A percentile compares a stretch with the other conserved stretches of the same genome.
phyloP scores from a whole-genome alignment of 2,329 filamentous ascomycete species.

The Epichloe festucae region DNA sequence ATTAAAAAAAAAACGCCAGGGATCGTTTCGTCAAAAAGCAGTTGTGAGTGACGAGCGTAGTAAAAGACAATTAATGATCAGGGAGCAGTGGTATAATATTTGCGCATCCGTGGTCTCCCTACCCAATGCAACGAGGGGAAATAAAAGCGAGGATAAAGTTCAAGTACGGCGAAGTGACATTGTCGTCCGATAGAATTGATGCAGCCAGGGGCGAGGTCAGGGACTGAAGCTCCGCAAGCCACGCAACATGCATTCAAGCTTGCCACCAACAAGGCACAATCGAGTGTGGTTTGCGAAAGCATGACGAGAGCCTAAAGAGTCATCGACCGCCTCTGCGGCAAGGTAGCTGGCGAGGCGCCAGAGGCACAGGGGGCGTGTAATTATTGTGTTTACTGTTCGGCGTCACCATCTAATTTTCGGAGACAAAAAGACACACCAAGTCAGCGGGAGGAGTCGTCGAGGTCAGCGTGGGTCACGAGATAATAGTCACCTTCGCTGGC shows the following conservation, averaged over 20 bases:
- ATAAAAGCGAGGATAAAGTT: neutral
- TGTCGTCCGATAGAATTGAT: neutral
- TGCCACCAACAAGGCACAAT: neutral
- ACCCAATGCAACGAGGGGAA: slow-evolving; percentile 4
- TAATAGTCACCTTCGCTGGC: slow-evolving; percentile 51
- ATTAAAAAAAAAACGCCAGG: slow-evolving; percentile 6
- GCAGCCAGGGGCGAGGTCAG: neutral
- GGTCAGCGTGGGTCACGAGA: slow-evolving; percentile 20
- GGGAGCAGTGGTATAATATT: slow-evolving; percentile 4
- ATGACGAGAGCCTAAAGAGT: neutral
- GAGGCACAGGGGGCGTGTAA: neutral
- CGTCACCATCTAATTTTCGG: slow-evolving; percentile 22
- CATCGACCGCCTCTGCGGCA: neutral
- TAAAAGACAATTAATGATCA: neutral
- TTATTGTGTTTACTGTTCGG: slow-evolving; percentile 15
- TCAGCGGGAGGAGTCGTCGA: slow-evolving; percentile 3
- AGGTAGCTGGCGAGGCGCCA: neutral
- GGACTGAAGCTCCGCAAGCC: neutral
- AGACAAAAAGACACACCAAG: neutral
- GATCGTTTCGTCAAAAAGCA: slow-evolving; percentile 2
- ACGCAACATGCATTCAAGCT: neutral
- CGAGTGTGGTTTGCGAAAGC: neutral
- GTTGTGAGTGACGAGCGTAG: neutral
- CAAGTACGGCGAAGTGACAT: neutral
- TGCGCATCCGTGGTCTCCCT: slow-evolving; percentile 4